Evolutionary conservation across 176 grass and related monocot genomes (phyloP), one percentile per base, ranked within the genome.

Genomic region (Calamus simplicifolius): DNA sequence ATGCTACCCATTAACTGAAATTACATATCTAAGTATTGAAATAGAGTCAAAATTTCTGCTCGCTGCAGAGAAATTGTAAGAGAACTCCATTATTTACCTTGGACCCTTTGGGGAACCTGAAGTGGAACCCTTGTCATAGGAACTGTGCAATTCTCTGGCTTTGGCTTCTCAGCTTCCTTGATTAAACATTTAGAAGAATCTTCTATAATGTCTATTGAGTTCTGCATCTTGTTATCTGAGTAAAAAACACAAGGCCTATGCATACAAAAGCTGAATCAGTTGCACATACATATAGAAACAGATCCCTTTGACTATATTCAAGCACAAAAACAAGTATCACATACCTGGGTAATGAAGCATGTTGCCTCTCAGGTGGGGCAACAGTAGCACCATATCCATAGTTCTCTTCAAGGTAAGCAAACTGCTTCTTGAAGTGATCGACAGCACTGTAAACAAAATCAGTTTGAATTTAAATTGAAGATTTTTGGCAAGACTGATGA

Each of bases 111-210:
- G 29, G 75, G 80, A 73, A 85, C 56, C 73, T 77, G 73, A 58
- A 54, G 21, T 30, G 82, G 77, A 59, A 69, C 64, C 70, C 85
- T 88, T 54, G 51, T 79, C 71, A 77, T 59, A 60, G 68, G 54
- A 28, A 63, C 68, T 65, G 59, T 57, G 76, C 65, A 25, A 72
- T 67, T 68, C 52, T 81, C 68, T 73, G 65, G 63, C 29, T 76
- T 77, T 50, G 56, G 15, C 60, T 76, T 94, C 58, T 81, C 70
- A 27, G 54, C 6, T 62, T 95, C 85, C 73, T 76, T 82, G 64
- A 95, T 88, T 76, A 95, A 68, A 70, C 89, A 88, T 52, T 83
- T 95, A 7, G 89, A 95, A 74, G 85, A 74, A 82, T 95, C 85
- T 62, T 85, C 84, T 0, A 77, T 76, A 50, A 95, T 85, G 30